Evolutionary conservation across 225 moss, liverwort and hornwort species (phyloP).

Genomic region (Ulota crispa): DNA sequence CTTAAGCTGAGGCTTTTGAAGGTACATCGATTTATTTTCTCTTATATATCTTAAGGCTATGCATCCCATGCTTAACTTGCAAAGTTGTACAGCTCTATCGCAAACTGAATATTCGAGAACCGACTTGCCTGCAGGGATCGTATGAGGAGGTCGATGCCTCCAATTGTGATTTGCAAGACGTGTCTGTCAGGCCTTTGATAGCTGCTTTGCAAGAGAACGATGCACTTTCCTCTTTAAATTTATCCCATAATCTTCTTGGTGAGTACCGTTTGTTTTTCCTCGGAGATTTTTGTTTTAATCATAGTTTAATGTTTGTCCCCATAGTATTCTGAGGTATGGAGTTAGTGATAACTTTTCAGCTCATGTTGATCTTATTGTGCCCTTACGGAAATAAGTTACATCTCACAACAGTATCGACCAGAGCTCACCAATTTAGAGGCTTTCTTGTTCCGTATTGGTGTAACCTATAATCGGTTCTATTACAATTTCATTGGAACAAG

Average conservation of each 20-base stretch:
- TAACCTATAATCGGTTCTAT: neutral
- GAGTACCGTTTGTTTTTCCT: constrained; percentile 24
- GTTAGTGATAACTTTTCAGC: neutral
- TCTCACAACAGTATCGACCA: neutral
- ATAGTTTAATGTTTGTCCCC: neutral
- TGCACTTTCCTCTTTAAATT: constrained; percentile 74
- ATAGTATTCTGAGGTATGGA: constrained; percentile 7
- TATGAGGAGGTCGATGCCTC: constrained; percentile 87
- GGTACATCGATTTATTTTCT: constrained; percentile 37
- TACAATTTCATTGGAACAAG: neutral
- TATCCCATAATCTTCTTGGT: constrained; percentile 93
- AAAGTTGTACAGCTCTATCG: constrained; percentile 12
- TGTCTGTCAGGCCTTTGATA: constrained; percentile 68
- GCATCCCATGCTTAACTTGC: constrained; percentile 1
- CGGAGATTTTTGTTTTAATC: neutral
- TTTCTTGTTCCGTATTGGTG: neutral
- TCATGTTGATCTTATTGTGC: neutral
- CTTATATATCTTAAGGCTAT: constrained; percentile 11
- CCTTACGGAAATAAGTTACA: neutral
- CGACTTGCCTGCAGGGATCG: constrained; percentile 58
- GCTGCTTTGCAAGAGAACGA: constrained; percentile 74
- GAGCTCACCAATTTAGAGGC: neutral
- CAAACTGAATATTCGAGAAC: neutral
- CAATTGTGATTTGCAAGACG: constrained; percentile 71
- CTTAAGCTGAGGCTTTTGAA: constrained; percentile 65